Base-by-base conservation (phyloP, 306 rosid genomes). In the Begonia masoniana region DNA sequence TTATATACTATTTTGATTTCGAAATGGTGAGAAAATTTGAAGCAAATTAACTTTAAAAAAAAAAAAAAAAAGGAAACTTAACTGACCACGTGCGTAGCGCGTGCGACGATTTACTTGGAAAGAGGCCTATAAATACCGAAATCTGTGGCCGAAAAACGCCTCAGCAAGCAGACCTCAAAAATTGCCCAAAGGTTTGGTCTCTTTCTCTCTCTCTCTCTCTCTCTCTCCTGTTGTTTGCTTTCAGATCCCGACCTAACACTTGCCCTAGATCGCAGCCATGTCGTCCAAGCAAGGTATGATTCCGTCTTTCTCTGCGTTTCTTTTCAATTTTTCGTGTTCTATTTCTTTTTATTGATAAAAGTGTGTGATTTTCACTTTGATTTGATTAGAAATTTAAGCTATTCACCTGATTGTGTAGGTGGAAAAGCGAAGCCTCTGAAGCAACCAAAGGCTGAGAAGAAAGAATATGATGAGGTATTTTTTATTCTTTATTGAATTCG, bases 351-450 rank as follows among this genome's bases (percentile, higher is more conserved):
- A 50, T 48, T 16, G 16, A n/a, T 50, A 50, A 16, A 9, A 17
- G 53, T 13, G 21, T 50, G 4, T n/a, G 12, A 4, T 50, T 13
- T 50, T 50, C 19, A 9, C 17, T 50, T 15, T 13, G 53, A 50
- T 50, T 2, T 13, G 47, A 39, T 42, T 11, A 24, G 10, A 10
- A 35, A 45, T 21, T 59, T n/a, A 24, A 51, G 11, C 11, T 15
- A 21, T 36, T 43, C 3, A 31, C 39, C 39, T 48, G 35, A 15
- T 26, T 15, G 50, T 50, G 13, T 23, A 88, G 94, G 97, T 57
- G 97, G 97, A 67, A 88, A 88, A 56, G 97, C 97, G 6, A 88
- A 88, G 87, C 97, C 97, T 66, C 64, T 88, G 87, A 88, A 88
- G 94, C 81, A 80, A 41, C 95, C 97, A 57, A 84, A 88, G 84